These are phyloP conservation scores for Tylopilus sp. DNA, from an alignment of 768 basidiomycete species.

Conservation along the genomic window DNA sequence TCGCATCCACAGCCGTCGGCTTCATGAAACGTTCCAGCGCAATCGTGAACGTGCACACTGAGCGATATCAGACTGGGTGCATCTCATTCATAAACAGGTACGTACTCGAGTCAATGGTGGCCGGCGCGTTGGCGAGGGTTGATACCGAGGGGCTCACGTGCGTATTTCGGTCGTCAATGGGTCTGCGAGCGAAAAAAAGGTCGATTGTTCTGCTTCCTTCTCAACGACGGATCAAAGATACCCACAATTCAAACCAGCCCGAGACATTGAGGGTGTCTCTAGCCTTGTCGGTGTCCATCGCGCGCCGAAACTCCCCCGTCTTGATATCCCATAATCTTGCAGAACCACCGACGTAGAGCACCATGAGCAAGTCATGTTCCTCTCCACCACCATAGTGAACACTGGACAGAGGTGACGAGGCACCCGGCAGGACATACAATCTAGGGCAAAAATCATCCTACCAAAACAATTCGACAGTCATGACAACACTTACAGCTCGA, in stretches of 20 bases:
- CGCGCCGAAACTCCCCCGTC: constrained; percentile 81
- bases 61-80: constrained; percentile 20
- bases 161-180: constrained; percentile 27
- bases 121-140: constrained; percentile 18
- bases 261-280: constrained; percentile 68
- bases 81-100: constrained; percentile 7
- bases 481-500: constrained; percentile 65
- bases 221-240: neutral
- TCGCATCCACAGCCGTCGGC: constrained; percentile 46
- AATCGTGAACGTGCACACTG: constrained; percentile 49
- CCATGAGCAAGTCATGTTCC: constrained; percentile 58
- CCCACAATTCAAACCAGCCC: constrained; percentile 73
- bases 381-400: constrained; percentile 56
- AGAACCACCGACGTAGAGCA: constrained; percentile 71
- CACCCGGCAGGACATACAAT: constrained; percentile 77
- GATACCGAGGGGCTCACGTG: constrained; percentile 24
- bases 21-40: constrained; percentile 51
- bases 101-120: constrained; percentile 24
- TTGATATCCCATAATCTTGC: constrained; percentile 86
- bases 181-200: constrained; percentile 12
- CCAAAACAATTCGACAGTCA: neutral
- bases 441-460: constrained; percentile 36
- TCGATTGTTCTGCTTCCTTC: neutral
- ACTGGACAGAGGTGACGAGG: constrained; percentile 58
- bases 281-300: constrained; percentile 73